phyloP scores from a whole-genome alignment of 1,284 basidiomycete species.

The Malassezia arunalokei region DNA sequence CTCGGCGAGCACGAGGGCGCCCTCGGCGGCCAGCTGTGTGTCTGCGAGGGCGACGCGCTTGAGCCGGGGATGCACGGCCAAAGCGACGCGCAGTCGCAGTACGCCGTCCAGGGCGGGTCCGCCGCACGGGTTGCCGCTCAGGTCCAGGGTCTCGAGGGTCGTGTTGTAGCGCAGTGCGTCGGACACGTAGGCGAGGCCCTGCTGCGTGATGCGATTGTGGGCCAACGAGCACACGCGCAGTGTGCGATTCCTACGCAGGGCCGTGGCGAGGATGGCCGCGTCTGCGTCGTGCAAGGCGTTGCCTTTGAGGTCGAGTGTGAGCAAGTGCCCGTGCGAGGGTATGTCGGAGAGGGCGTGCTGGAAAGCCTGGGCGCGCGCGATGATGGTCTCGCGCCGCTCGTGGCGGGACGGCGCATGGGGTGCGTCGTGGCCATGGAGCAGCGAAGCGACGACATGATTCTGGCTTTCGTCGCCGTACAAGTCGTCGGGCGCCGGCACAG shows the following conservation, averaged over 20 bases:
- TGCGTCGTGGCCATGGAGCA: conserved; percentile 23
- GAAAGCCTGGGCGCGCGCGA: background rate
- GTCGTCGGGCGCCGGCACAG: background rate
- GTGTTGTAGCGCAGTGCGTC: conserved; percentile 94
- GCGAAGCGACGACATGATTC: background rate
- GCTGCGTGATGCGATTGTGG: conserved; percentile 80
- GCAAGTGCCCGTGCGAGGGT: conserved; percentile 67
- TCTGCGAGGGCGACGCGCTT: conserved; percentile 82
- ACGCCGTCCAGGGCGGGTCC: conserved; percentile 76
- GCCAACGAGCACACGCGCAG: conserved; percentile 83
- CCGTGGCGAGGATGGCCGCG: conserved; percentile 80
- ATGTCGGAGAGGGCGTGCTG: conserved; percentile 52
- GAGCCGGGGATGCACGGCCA: conserved; percentile 80
- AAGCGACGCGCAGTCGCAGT: conserved; percentile 58
- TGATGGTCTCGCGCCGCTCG: background rate
- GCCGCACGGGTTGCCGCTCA: conserved; percentile 83
- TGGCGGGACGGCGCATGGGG: conserved; percentile 24
- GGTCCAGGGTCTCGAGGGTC: conserved; percentile 79
- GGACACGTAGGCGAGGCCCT: conserved; percentile 66
- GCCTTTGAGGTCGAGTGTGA: conserved; percentile 77
- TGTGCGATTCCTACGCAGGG: conserved; percentile 86
- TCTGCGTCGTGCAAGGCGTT: conserved; percentile 68
- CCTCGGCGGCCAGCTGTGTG: conserved; percentile 67
- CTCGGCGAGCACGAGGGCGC: conserved; percentile 87
- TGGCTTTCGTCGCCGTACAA: conserved; percentile 2